These are phyloP conservation scores for Porpolomopsis calyptriformis DNA, from an alignment of 768 basidiomycete genomes.

Conservation along the genomic window DNA sequence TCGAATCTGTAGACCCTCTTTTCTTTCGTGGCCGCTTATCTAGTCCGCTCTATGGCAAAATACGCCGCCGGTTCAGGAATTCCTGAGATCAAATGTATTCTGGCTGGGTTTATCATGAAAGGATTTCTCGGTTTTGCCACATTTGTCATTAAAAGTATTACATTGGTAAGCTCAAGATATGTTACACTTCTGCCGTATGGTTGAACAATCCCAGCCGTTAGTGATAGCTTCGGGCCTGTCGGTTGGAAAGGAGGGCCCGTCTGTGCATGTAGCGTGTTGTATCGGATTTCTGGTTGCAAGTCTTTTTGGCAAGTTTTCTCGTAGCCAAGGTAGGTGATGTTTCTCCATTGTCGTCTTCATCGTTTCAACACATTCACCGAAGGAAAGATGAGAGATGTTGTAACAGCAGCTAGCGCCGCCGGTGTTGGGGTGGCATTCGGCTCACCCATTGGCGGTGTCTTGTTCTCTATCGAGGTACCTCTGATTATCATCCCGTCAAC, in stretches of 20 bases:
- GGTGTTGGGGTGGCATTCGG: conserved; percentile 99
- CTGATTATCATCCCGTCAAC: conserved; percentile 3
- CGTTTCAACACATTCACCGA: neutral
- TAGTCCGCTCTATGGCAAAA: conserved; percentile 81
- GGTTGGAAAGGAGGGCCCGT: conserved; percentile 97
- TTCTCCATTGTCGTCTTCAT: neutral
- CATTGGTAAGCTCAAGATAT: conserved; percentile 50
- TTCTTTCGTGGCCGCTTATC: conserved; percentile 77
- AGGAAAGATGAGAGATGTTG: conserved; percentile 82
- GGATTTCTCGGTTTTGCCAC: conserved; percentile 87
- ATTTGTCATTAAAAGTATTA: conserved; percentile 87
- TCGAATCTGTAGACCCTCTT: conserved; percentile 52
- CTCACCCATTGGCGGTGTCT: conserved; percentile 92
- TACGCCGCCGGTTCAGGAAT: conserved; percentile 98
- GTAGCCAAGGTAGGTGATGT: conserved; percentile 65
- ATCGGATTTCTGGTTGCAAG: conserved; percentile 86
- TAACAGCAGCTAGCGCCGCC: conserved; percentile 93
- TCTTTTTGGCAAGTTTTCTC: conserved; percentile 68
- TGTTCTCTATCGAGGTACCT: conserved; percentile 90
- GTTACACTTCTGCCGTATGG: neutral
- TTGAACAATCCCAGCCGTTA: conserved; percentile 53
- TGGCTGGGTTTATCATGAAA: conserved; percentile 96
- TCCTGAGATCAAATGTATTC: conserved; percentile 96
- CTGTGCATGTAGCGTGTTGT: conserved; percentile 94
- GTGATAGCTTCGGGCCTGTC: conserved; percentile 95